Base-by-base conservation (phyloP, 176 grass and related monocot species). In the Ananas comosus region DNA sequence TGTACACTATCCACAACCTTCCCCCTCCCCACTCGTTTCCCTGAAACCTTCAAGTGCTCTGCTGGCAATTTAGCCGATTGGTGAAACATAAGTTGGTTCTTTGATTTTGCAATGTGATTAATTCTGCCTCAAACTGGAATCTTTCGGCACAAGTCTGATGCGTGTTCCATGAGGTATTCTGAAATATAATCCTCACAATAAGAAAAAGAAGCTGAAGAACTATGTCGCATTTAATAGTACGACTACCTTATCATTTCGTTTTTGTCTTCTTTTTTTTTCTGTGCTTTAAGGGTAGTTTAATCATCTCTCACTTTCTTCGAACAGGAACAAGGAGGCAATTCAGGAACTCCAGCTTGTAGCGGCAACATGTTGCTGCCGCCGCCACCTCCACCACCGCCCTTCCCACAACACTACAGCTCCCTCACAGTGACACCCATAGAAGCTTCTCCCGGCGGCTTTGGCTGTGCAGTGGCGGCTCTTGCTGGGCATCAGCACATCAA, bases 391-490 rank as follows among this genome's bases (percentile, higher is more conserved):
- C 29, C 29, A 42, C 33, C 0, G 78, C 61, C 74, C 0, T 47
- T 52, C 23, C 65, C 82, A 51, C 84, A 99, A 76, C 85, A 78
- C 3, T 86, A 88, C 70, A 51, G 63, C 52, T 87, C 84, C 50
- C 64, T 83, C 72, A 66, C 73, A 64, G 78, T 72, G 18, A 9
- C 80, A 24, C 82, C 84, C 53, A 17, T 83, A 68, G 88, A 89
- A 79, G 75, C 87, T 74, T 75, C 86, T 76, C 72, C 85, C 53
- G 83, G 86, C 64, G 86, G 86, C 68, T 87, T 81, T 71, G 86
- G 89, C 67, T 96, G 93, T 80, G 83, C 92, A 5, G 83, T 86
- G 85, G 86, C 89, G 9, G 81, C 93, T 68, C 71, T 96, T 73
- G 70, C 86, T 51, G 93, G 92, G 67, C 81, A 86, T 52, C 88